Percentiles rank a stretch among this genome's conserved stretches.
phyloP scores from a whole-genome alignment of 805 yeast species.

The Starmerella apicola region DNA sequence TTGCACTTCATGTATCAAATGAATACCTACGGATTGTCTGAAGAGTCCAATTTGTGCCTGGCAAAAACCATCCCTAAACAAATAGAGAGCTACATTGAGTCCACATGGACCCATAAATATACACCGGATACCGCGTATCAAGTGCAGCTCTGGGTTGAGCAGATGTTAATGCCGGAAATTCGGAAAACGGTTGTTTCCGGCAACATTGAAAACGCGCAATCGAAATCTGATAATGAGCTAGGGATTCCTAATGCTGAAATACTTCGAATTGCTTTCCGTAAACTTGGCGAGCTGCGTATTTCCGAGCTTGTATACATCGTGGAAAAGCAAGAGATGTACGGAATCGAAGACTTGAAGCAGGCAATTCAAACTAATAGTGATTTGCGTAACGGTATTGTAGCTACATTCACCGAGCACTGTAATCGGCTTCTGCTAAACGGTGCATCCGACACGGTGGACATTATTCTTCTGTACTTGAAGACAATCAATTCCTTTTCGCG shows the following conservation, averaged over 20 bases:
- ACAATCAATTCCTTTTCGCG: conserved; percentile 59
- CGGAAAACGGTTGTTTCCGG: neutral
- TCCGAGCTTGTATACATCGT: conserved; percentile 51
- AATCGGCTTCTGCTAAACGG: conserved; percentile 50
- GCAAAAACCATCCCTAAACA: conserved; percentile 15
- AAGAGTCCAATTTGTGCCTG: conserved; percentile 17
- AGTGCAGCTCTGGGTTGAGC: conserved; percentile 6
- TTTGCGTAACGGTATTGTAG: conserved; percentile 43
- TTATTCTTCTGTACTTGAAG: conserved; percentile 55
- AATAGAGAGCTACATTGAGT: conserved; percentile 11
- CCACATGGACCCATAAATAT: conserved; percentile 13
- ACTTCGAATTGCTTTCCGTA: conserved; percentile 3
- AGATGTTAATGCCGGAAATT: conserved; percentile 1
- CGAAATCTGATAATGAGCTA: no score
- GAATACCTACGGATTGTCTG: conserved; percentile 17
- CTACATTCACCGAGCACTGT: conserved; percentile 37
- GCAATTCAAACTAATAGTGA: conserved; percentile 35
- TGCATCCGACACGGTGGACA: conserved; percentile 65
- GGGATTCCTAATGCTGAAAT: neutral
- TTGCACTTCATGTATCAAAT: conserved; percentile 1
- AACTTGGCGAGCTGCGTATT: conserved; percentile 35
- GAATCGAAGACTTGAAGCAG: conserved; percentile 45
- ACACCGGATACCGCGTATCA: neutral
- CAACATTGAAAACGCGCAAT: conserved; percentile 1
- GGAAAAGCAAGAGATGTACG: conserved; percentile 38